A percentile compares a stretch with the other conserved stretches of the same genome.
phyloP scores from a whole-genome alignment of 1,284 basidiomycete species.

The Cutaneotrichosporon sp. region DNA sequence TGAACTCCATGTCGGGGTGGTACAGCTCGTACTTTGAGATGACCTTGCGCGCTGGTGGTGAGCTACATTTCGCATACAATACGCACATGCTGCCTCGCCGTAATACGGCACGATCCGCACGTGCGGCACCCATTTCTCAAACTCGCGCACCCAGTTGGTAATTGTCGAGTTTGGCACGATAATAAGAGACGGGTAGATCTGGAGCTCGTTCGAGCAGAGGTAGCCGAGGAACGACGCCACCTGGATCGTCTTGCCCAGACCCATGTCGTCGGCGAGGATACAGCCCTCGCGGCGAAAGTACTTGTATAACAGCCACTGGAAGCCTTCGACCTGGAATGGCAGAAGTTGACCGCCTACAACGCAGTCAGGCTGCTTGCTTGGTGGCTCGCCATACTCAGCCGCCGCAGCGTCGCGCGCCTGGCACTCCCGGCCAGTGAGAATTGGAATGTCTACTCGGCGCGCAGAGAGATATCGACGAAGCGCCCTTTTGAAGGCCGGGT shows the following conservation, averaged over 20 bases:
- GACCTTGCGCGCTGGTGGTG: conserved; percentile 62
- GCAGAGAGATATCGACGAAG: conserved; percentile 63
- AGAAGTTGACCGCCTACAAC: conserved; percentile 57
- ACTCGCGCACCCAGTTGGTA: conserved; percentile 60
- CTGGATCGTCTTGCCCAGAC: conserved; percentile 68
- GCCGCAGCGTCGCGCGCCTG: conserved; percentile 36
- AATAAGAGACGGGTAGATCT: conserved; percentile 70
- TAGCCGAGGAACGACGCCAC: conserved; percentile 79
- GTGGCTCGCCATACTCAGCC: conserved; percentile 26
- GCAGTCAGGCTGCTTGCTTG: conserved; percentile 48
- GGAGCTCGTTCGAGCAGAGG: conserved; percentile 56
- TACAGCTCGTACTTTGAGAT: conserved; percentile 77
- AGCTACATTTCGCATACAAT: not conserved
- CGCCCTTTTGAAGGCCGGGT: conserved; percentile 61
- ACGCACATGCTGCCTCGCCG: conserved; percentile 55
- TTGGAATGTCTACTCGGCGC: conserved; percentile 59
- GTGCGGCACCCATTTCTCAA: conserved; percentile 82
- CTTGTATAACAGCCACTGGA: conserved; percentile 87
- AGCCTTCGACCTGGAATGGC: conserved; percentile 83
- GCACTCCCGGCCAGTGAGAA: conserved; percentile 42
- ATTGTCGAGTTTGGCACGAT: conserved; percentile 78
- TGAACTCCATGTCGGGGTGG: conserved; percentile 51
- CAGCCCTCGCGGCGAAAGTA: conserved; percentile 83
- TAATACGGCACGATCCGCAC: conserved; percentile 44
- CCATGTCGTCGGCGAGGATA: conserved; percentile 99